phyloP scores from a whole-genome alignment of 169 alveolate genomes.

The Cryptosporidium ubiquitum region DNA sequence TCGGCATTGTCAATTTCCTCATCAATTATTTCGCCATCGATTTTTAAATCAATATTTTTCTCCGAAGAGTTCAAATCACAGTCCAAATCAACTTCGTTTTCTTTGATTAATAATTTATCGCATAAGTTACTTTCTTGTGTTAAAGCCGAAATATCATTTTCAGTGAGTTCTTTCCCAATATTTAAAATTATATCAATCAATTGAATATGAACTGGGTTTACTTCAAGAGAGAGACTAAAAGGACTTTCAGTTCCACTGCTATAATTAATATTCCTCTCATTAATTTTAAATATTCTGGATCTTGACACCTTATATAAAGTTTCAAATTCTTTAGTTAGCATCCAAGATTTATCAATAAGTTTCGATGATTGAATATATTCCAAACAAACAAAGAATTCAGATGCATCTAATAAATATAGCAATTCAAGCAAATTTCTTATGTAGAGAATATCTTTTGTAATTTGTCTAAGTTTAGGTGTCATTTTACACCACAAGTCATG shows the following conservation, averaged over 20 bases:
- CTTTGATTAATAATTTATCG: not conserved
- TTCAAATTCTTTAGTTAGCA: constrained; percentile 56
- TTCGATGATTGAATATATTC: constrained; percentile 21
- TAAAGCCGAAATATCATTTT: constrained; percentile 11
- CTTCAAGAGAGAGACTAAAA: constrained; percentile 49
- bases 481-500: constrained; percentile 38
- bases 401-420: constrained; percentile 34
- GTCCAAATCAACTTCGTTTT: not conserved
- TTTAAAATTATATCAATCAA: constrained; percentile 25
- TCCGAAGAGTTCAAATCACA: not conserved
- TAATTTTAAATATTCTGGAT: constrained; percentile 23
- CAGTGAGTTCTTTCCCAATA: constrained; percentile 26
- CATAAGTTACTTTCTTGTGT: not conserved
- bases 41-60: not conserved
- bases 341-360: constrained; percentile 57
- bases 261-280: not conserved
- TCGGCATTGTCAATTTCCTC: not conserved
- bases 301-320: constrained; percentile 61
- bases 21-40: not conserved
- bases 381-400: constrained; percentile 17
- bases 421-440: constrained; percentile 40
- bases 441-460: constrained; percentile 34
- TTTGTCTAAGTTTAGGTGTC: constrained; percentile 12
- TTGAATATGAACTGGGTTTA: constrained; percentile 48
- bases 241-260: not conserved